A percentile compares a stretch with the other conserved stretches of the same genome.
These are phyloP conservation scores for Schizothecium vesticola DNA, from an alignment of 495 filamentous ascomycete species.

Conservation along the genomic window DNA sequence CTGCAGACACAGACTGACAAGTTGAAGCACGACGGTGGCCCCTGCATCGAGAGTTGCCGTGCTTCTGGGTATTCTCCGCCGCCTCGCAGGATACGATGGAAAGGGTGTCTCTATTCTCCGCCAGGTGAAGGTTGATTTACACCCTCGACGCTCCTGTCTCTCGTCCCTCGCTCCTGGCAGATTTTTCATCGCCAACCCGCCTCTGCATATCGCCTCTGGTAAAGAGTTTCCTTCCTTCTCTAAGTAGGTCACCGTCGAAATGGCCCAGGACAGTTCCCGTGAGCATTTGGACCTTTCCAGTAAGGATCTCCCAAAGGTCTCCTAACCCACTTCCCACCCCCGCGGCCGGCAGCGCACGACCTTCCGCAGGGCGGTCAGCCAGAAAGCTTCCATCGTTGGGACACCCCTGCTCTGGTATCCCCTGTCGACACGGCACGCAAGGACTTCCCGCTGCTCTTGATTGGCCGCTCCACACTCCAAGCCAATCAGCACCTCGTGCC, in stretches of 20 bases:
- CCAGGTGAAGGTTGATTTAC: neutral
- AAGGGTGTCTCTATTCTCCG: neutral
- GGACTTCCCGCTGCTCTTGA: neutral
- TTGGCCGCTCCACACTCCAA: neutral
- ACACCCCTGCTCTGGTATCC: neutral
- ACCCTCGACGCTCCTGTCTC: neutral
- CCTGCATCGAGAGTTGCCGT: conserved; percentile 12
- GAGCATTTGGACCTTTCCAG: neutral
- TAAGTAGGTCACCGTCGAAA: neutral
- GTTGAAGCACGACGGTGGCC: conserved; percentile 12
- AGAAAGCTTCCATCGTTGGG: conserved; percentile 2
- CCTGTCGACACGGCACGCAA: conserved; percentile 8
- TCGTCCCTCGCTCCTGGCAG: neutral
- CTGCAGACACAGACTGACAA: conserved; percentile 4
- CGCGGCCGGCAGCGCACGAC: conserved; percentile 11
- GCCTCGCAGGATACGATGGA: neutral
- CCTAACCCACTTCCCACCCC: conserved; percentile 1
- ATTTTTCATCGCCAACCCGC: neutral
- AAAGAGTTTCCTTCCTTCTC: neutral
- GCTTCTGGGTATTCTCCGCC: conserved; percentile 7
- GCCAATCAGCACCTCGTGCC: conserved; percentile 15
- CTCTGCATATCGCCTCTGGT: neutral
- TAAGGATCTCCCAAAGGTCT: neutral
- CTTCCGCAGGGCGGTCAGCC: conserved; percentile 14
- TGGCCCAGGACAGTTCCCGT: neutral